Base-by-base conservation (phyloP, 2,329 filamentous ascomycete species). In the Chaetomium olivaceum region DNA sequence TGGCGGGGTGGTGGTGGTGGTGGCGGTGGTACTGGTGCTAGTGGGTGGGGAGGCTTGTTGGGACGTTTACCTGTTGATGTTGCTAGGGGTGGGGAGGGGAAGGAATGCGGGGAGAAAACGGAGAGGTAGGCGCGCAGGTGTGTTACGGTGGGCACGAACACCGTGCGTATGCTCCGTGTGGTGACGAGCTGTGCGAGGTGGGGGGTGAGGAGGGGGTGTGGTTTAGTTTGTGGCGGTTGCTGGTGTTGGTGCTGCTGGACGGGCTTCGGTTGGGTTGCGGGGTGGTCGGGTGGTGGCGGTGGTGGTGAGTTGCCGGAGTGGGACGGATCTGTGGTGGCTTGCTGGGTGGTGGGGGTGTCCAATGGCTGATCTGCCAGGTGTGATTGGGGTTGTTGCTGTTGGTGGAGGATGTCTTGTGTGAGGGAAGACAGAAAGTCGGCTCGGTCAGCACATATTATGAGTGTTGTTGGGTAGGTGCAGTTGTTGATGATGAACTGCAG, bases 51-150 rank as follows among this genome's bases (percentile, higher is more conserved):
- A 79, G 80, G 71, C 19, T 71, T 75, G 39, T 48, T 48, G 46
- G 12, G 19, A 6, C 19, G n/a, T 6, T 4, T 48, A 9, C 12
- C 39, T 16, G 16, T 54, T 27, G 59, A 33, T 25, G 80, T 79
- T 63, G 79, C 3, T 19, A 39, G 1, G 71, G 69, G 2, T 3
- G 54, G 1, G 9, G 27, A 14, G 21, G 27, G 7, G 29, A 29
- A 23, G 19, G 31, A 4, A 29, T 76, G 68, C 6, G 8, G 3
- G 21, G 78, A 78, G 66, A 86, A 83, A 60, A 86, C 82, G 51
- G 89, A 82, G 21, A 97, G 82, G 72, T 89, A 91, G 43, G 91
- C 91, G 62, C 92, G 89, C 7, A 97, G 84, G 75, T 91, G 88
- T 25, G 90, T 87, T 62, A 95, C 83, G 2, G 90, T 92, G 0